These are phyloP conservation scores for Pythium dissotocum DNA, from an alignment of 352 stramenopile genomes.

Conservation along the genomic window DNA sequence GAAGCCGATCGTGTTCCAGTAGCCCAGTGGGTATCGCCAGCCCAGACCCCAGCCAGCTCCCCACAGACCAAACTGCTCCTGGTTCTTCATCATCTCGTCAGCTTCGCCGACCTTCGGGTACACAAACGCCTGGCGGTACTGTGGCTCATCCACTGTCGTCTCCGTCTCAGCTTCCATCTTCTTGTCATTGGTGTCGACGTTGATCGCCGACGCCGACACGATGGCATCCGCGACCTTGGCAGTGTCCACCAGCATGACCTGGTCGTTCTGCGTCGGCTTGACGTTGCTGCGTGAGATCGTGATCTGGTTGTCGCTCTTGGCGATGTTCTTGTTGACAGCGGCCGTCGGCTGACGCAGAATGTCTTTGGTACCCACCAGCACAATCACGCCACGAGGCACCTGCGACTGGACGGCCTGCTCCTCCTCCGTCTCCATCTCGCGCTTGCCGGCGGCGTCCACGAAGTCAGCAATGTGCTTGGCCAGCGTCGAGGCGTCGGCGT, in stretches of 20 bases:
- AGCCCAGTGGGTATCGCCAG: too few species aligned
- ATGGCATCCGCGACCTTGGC: conserved; percentile 13
- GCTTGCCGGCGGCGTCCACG: conserved; percentile 21
- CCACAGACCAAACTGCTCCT: too few species aligned
- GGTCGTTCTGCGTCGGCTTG: conserved; percentile 14
- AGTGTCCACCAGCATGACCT: neutral
- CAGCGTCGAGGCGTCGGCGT: conserved; percentile 14
- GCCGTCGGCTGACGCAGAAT: conserved; percentile 20
- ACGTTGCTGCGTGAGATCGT: neutral
- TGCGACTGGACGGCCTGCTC: conserved; percentile 24
- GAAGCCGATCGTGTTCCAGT: too few species aligned
- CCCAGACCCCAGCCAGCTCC: too few species aligned
- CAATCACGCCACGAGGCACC: conserved; percentile 9
- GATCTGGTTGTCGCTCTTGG: conserved; percentile 26
- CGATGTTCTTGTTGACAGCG: conserved; percentile 31
- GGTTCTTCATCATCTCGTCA: too few species aligned
- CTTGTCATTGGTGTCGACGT: neutral
- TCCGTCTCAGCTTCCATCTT: too few species aligned
- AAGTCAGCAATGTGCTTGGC: conserved; percentile 27
- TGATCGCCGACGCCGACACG: neutral
- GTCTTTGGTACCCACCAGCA: conserved; percentile 23
- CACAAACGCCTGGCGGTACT: too few species aligned
- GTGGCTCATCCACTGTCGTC: too few species aligned
- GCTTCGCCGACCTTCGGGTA: too few species aligned
- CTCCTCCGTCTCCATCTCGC: conserved; percentile 10